phyloP scores from a whole-genome alignment of 2,329 filamentous ascomycete species.

The Pseudogymnoascus sp. region DNA sequence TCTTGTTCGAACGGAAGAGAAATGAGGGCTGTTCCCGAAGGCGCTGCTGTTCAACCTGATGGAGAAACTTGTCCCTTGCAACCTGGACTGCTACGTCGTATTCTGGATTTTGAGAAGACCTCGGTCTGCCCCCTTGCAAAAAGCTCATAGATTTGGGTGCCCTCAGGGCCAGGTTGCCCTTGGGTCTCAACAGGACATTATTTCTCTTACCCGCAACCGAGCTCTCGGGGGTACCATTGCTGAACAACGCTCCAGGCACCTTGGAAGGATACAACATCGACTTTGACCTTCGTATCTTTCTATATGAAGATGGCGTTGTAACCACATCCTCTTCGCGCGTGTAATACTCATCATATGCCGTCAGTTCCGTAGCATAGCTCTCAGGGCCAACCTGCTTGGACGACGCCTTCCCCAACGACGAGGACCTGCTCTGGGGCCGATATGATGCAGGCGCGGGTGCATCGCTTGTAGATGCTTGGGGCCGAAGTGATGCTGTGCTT shows the following conservation, averaged over 20 bases:
- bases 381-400: conserved; percentile 22
- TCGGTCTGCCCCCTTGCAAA: conserved; percentile 31
- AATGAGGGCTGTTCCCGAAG: conserved; percentile 38
- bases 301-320: conserved; percentile 42
- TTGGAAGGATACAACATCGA: conserved; percentile 41
- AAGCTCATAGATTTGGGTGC: conserved; percentile 51
- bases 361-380: conserved; percentile 33
- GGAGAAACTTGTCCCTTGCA: conserved; percentile 32
- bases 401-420: conserved; percentile 27
- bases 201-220: not conserved
- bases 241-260: conserved; percentile 24
- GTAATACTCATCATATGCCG: conserved; percentile 37
- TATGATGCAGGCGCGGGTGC: conserved; percentile 25
- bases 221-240: conserved; percentile 22
- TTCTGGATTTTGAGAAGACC: conserved; percentile 20
- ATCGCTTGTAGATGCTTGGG: conserved; percentile 24
- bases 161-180: conserved; percentile 30
- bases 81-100: conserved; percentile 33
- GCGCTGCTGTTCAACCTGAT: conserved; percentile 30
- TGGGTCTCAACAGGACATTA: conserved; percentile 18
- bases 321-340: conserved; percentile 41
- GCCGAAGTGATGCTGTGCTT: conserved; percentile 20
- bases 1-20: conserved; percentile 33
- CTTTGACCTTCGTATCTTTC: conserved; percentile 45
- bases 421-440: conserved; percentile 26